Conservation (phyloP, 148 eudicot genomes). For the Persicaria tinctoria region DNA sequence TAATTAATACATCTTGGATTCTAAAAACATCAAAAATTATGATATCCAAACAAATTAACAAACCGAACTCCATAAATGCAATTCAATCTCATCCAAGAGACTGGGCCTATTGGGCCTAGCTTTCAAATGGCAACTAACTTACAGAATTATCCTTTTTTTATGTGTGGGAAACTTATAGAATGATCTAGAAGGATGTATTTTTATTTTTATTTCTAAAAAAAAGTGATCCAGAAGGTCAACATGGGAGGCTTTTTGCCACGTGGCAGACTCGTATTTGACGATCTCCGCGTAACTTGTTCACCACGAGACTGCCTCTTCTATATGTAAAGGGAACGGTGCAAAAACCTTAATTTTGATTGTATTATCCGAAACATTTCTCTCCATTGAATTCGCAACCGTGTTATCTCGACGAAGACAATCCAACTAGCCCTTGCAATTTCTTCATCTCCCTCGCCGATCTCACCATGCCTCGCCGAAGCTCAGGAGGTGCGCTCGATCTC, state of each 20-base stretch:
- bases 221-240: not conserved
- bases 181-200: too few relatives aligned
- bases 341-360: not conserved
- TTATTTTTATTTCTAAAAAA: too few relatives aligned
- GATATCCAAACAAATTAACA: too few relatives aligned
- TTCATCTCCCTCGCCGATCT: not conserved
- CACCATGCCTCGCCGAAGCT: constrained; percentile 73
- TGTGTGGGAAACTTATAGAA: too few relatives aligned
- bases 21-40: too few relatives aligned
- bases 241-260: not conserved
- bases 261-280: not conserved
- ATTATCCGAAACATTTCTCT: not conserved
- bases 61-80: too few relatives aligned
- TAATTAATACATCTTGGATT: too few relatives aligned
- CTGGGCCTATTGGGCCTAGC: too few relatives aligned
- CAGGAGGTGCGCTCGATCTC: constrained; percentile 26
- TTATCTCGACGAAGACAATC: constrained; percentile 7
- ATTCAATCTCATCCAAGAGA: too few relatives aligned
- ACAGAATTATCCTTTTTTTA: too few relatives aligned
- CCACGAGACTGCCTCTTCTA: not conserved
- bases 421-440: not conserved
- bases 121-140: too few relatives aligned
- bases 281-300: not conserved
- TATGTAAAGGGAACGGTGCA: not conserved
- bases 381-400: not conserved